phyloP scores from a whole-genome alignment of 1,284 basidiomycete genomes.

The Agaricales sp. region DNA sequence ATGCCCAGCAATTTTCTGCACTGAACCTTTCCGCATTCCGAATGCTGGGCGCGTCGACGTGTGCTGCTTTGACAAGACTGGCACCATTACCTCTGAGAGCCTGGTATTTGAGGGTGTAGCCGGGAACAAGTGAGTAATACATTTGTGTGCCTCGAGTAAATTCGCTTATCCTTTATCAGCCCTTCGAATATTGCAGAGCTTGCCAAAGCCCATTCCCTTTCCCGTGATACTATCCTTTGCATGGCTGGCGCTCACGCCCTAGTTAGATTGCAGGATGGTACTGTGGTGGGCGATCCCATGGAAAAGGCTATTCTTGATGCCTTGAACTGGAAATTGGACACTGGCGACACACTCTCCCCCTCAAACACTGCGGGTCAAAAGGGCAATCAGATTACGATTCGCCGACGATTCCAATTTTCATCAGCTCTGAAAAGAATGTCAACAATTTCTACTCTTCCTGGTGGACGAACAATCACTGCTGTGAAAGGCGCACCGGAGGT shows the following conservation, averaged over 20 bases:
- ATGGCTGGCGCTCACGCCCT: constrained; percentile 94
- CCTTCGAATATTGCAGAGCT: constrained; percentile 53
- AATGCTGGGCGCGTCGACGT: constrained; percentile 90
- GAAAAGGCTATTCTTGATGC: constrained; percentile 94
- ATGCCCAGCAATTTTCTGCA: constrained; percentile 84
- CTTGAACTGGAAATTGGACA: constrained; percentile 81
- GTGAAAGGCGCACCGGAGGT: constrained; percentile 97
- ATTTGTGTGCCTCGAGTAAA: constrained; percentile 2
- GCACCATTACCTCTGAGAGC: constrained; percentile 92
- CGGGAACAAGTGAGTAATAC: constrained; percentile 64
- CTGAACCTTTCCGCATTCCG: constrained; percentile 94
- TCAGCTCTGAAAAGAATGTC: constrained; percentile 95
- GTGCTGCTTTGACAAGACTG: constrained; percentile 97
- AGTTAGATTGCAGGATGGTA: constrained; percentile 87
- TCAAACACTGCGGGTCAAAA: constrained; percentile 42
- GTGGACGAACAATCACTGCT: constrained; percentile 48
- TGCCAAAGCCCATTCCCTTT: constrained; percentile 68
- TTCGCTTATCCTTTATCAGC: constrained; percentile 24
- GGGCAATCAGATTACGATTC: constrained; percentile 58
- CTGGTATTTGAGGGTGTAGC: constrained; percentile 89
- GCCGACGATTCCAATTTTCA: constrained; percentile 91
- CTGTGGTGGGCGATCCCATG: constrained; percentile 97
- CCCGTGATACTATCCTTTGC: constrained; percentile 75
- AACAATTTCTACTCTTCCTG: constrained; percentile 68
- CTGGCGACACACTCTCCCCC: constrained; percentile 67